Base-by-base conservation (phyloP, 495 filamentous ascomycete species). In the Aspergillus leporis region DNA sequence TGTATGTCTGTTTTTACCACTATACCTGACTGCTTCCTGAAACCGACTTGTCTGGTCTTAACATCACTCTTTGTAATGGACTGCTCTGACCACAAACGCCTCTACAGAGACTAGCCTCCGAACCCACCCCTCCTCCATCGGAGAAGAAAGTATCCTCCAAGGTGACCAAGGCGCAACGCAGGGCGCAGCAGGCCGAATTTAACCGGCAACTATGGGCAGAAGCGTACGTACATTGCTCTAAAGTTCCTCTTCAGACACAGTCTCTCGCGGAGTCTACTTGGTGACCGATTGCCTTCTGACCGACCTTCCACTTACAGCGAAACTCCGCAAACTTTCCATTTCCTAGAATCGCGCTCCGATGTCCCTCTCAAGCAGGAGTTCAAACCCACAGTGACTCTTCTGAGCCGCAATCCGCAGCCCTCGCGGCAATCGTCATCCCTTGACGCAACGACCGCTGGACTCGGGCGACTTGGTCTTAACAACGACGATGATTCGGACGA, bases 141-240 rank as follows among this genome's bases (percentile, higher is more conserved):
- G 75, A 75, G 56, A 79, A 78, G 64, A 80, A 81, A 63, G 68
- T 76, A 53, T 77, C 76, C 14, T 75, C 79, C 64, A 82, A 83
- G 69, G 59, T 89, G 56, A 85, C 87, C 60, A 90, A 88, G 71
- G 85, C 88, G 22, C 88, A 97, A 71, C 85, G 89, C 30, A 77
- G 88, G 56, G 90, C 90, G 4, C 84, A 89, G 69, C 93, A 97
- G 65, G 84, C 81, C 30, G 90, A 95, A 65, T 83, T 85, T 52
- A 93, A 96, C 67, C 85, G 85, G 61, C 86, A 90, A 73, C 70
- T 97, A 53, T 97, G 93, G 93, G 85, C 92, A 56, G 85, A 90
- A 72, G 93, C 93, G 87, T 94, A 86, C 56, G 85, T 79, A 13
- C 19, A 19, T 45, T 46, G 14, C 40, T 21, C 23, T 21, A 34